These are phyloP conservation scores for Saccharomyces paradoxus DNA, from an alignment of 805 yeast species.

Conservation along the genomic window DNA sequence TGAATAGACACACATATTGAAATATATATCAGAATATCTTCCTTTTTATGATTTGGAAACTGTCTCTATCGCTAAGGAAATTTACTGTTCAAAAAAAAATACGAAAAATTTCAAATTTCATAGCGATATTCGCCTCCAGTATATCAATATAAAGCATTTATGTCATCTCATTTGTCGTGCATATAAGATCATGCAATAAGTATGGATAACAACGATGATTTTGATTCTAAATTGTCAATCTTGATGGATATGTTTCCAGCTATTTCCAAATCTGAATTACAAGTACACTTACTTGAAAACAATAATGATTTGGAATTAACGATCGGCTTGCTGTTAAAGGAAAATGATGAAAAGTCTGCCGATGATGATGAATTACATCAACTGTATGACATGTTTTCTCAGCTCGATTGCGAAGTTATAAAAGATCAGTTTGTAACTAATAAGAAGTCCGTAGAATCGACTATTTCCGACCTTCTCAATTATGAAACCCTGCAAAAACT, in stretches of 20 bases:
- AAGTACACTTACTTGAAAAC: not conserved
- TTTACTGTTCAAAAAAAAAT: not conserved
- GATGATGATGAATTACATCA: slow-evolving; percentile 2
- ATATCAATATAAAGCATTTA: not conserved
- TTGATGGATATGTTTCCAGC: not conserved
- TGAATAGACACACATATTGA: too few species aligned
- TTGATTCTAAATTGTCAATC: not conserved
- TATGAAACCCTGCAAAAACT: slow-evolving; percentile 13
- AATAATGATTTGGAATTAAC: not conserved
- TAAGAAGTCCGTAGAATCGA: slow-evolving; percentile 27
- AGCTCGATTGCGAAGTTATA: slow-evolving; percentile 28
- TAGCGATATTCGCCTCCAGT: not conserved
- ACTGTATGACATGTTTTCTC: slow-evolving; percentile 41
- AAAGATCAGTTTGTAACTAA: slow-evolving; percentile 25
- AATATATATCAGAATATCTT: not conserved
- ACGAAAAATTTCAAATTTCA: not conserved
- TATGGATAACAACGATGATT: not conserved
- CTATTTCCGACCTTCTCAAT: slow-evolving; percentile 13
- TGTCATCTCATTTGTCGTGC: not conserved
- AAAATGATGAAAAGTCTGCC: not conserved
- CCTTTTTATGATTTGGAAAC: not conserved
- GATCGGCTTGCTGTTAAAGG: not conserved
- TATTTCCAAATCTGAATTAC: not conserved
- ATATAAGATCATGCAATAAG: not conserved
- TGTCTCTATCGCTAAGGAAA: not conserved